phyloP scores from a whole-genome alignment of 331 rosid genomes.

The Spiraea crenata region DNA sequence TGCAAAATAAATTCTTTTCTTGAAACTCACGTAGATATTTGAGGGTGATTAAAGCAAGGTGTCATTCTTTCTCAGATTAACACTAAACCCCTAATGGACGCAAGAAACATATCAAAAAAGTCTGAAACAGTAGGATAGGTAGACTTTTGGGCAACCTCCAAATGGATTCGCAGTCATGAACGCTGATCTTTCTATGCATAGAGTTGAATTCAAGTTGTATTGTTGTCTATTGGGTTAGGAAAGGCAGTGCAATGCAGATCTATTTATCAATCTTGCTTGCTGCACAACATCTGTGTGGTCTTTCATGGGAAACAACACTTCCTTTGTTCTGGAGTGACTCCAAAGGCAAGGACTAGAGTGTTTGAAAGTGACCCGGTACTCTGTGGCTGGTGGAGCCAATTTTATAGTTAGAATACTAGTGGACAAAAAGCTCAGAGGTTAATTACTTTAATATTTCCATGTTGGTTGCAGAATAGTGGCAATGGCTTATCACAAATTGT shows the following conservation, averaged over 20 bases:
- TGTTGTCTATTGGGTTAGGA: too few species aligned
- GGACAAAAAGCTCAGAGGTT: conserved; percentile 4
- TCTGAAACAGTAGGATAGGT: neutral
- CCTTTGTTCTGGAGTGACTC: neutral
- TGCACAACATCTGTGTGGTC: neutral
- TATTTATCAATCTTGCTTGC: neutral
- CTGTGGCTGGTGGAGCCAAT: neutral
- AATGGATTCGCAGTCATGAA: too few species aligned
- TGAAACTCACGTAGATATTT: too few species aligned
- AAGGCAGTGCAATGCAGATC: neutral
- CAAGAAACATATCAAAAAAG: neutral
- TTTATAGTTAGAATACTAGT: neutral
- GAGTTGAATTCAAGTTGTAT: too few species aligned
- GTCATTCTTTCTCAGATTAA: neutral
- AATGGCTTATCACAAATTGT: conserved; percentile 30
- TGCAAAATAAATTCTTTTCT: too few species aligned
- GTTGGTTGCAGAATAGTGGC: conserved; percentile 40
- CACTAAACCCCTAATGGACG: neutral
- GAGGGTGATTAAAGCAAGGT: neutral
- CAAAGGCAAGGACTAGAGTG: neutral
- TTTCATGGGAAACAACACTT: neutral
- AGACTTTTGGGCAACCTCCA: neutral
- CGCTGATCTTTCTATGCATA: too few species aligned
- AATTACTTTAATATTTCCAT: neutral
- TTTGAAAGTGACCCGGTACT: neutral